Conservation (phyloP, 805 yeast species). For the Lachancea waltii region DNA sequence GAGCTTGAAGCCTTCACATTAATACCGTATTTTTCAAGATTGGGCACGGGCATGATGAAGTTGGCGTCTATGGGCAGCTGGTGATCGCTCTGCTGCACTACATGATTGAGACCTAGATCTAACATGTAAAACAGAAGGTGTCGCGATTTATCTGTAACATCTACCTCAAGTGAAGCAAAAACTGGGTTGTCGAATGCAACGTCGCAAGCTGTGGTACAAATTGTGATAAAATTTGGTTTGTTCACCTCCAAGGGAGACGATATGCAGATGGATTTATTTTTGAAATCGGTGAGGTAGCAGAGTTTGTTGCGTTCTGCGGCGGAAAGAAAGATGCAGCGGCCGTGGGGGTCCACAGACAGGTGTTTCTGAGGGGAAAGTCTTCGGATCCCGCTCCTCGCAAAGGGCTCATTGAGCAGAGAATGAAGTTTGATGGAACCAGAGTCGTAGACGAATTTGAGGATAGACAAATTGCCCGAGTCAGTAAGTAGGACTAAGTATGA, state of each 20-base stretch:
- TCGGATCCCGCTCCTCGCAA: slow-evolving; percentile 67
- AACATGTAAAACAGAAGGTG: slow-evolving; percentile 65
- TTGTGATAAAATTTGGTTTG: slow-evolving; percentile 44
- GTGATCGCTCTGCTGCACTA: slow-evolving; percentile 47
- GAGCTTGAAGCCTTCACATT: slow-evolving; percentile 8
- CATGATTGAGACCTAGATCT: slow-evolving; percentile 79
- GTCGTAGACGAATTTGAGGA: slow-evolving; percentile 39
- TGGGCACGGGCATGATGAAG: slow-evolving; percentile 62
- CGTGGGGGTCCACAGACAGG: slow-evolving; percentile 61
- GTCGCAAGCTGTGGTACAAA: slow-evolving; percentile 55
- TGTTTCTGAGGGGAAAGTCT: slow-evolving; percentile 71
- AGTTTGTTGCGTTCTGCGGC: slow-evolving; percentile 71
- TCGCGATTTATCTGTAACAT: slow-evolving; percentile 36
- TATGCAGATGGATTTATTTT: slow-evolving; percentile 41
- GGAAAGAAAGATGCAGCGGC: slow-evolving; percentile 60
- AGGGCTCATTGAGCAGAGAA: slow-evolving; percentile 55
- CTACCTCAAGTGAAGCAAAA: slow-evolving; percentile 74
- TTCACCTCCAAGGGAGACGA: slow-evolving; percentile 73
- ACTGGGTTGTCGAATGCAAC: slow-evolving; percentile 77
- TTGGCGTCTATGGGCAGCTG: slow-evolving; percentile 29
- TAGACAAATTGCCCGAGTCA: slow-evolving; percentile 68
- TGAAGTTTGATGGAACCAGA: slow-evolving; percentile 37
- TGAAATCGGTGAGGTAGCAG: slow-evolving; percentile 56
- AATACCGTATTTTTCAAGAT: slow-evolving; percentile 21
- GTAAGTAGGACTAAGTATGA: slow-evolving; percentile 65